Evolutionary conservation across 2,329 filamentous ascomycete species (phyloP).

Genomic region (Alternaria panax): DNA sequence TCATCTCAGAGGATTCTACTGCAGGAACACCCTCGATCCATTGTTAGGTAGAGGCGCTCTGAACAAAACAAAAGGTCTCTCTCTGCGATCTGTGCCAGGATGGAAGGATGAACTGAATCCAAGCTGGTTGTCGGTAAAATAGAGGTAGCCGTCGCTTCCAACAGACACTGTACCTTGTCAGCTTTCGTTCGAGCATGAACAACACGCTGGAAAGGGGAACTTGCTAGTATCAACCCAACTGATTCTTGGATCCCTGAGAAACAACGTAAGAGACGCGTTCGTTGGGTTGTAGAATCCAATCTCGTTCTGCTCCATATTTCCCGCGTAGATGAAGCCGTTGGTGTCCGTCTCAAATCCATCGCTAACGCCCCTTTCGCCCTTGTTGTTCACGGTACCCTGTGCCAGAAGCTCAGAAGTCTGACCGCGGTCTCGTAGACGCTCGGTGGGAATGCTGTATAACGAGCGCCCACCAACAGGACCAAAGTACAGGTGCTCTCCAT

Average conservation of each 20-base stretch:
- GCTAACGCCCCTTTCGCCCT: conserved; percentile 58
- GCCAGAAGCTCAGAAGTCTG: conserved; percentile 54
- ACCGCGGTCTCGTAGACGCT: conserved; percentile 51
- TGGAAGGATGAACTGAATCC: conserved; percentile 47
- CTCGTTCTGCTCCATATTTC: conserved; percentile 58
- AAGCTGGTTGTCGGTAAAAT: conserved; percentile 63
- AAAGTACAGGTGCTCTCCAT: conserved; percentile 58
- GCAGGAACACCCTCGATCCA: conserved; percentile 50
- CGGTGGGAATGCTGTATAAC: conserved; percentile 57
- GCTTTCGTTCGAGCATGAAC: not conserved
- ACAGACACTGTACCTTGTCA: conserved; percentile 40
- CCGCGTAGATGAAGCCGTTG: conserved; percentile 59
- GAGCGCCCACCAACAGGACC: conserved; percentile 55
- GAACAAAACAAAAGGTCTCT: conserved; percentile 55
- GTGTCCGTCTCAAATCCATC: conserved; percentile 62
- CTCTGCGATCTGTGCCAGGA: conserved; percentile 53
- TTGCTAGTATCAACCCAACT: conserved; percentile 60
- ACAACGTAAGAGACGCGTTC: conserved; percentile 54
- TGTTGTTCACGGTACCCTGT: conserved; percentile 52
- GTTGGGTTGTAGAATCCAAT: conserved; percentile 53
- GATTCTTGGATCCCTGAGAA: conserved; percentile 57
- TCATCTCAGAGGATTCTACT: conserved; percentile 3
- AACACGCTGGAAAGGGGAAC: too few species aligned
- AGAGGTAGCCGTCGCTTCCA: conserved; percentile 58
- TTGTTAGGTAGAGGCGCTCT: conserved; percentile 52